phyloP scores from a whole-genome alignment of 129 eudicot genomes.

The sunflower (Helianthus annuus) region DNA sequence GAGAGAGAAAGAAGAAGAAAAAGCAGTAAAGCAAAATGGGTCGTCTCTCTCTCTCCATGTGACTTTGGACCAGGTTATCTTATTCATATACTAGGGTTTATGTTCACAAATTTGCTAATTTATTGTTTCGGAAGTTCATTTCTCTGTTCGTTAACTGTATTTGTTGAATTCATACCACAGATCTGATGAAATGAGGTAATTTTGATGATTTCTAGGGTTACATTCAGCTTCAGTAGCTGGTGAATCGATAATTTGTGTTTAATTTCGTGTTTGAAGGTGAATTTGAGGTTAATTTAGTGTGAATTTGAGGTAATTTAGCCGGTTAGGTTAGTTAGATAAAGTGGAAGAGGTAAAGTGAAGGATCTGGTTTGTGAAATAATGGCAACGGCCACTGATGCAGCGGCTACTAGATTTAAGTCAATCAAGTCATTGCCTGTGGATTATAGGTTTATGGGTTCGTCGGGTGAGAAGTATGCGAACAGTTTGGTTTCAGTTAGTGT shows the following conservation, averaged over 20 bases:
- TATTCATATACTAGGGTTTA: slow-evolving; percentile 41
- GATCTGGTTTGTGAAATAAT: slow-evolving; percentile 32
- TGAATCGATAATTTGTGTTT: slow-evolving; percentile 25
- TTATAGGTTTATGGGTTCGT: slow-evolving; percentile 48
- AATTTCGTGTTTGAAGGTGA: slow-evolving; percentile 14
- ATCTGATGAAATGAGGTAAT: slow-evolving; percentile 42
- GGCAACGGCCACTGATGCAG: slow-evolving; percentile 47
- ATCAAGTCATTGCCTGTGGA: slow-evolving; percentile 79
- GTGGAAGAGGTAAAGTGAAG: slow-evolving; percentile 10
- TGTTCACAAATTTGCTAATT: slow-evolving; percentile 9
- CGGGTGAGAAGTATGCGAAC: no score
- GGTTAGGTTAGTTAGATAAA: slow-evolving; percentile 9
- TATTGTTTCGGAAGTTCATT: slow-evolving; percentile 4
- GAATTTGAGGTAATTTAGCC: slow-evolving; percentile 10
- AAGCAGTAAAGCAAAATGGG: no score
- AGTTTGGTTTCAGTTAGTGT: no score
- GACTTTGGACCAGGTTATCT: slow-evolving; percentile 42
- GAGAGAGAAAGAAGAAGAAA: no score
- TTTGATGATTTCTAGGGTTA: slow-evolving; percentile 25
- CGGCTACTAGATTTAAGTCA: slow-evolving; percentile 46
- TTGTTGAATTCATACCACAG: not conserved
- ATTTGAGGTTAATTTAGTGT: not conserved
- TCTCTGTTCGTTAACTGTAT: not conserved
- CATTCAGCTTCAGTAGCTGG: slow-evolving; percentile 16
- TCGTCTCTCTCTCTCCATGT: slow-evolving; percentile 40